These are phyloP conservation scores for Bombardia bombarda DNA, from an alignment of 495 filamentous ascomycete genomes.

Conservation along the genomic window DNA sequence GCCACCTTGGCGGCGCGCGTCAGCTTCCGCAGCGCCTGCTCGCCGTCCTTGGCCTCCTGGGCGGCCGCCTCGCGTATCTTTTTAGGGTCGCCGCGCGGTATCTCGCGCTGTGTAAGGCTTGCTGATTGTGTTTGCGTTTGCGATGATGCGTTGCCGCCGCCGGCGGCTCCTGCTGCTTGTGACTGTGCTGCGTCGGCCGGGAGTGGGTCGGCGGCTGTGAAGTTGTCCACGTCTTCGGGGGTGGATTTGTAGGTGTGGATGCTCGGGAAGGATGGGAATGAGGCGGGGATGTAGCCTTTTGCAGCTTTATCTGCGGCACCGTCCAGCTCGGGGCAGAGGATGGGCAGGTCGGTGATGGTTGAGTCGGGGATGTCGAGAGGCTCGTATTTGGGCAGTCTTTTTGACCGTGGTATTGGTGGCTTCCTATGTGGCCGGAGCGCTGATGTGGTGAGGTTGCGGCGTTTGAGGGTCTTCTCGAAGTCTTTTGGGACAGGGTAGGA, in stretches of 20 bases:
- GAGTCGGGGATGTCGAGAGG: conserved; percentile 20
- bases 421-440: conserved; percentile 33
- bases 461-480: conserved; percentile 29
- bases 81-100: conserved; percentile 24
- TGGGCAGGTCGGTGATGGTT: conserved; percentile 28
- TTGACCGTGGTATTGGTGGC: conserved; percentile 25
- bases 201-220: conserved; percentile 14
- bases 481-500: conserved; percentile 28
- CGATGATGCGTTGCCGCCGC: no score
- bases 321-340: conserved; percentile 32
- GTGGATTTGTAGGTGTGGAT: conserved; percentile 41
- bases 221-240: conserved; percentile 21
- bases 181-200: conserved; percentile 5
- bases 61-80: conserved; percentile 36
- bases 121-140: conserved; percentile 6
- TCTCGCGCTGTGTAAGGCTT: conserved; percentile 10
- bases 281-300: conserved; percentile 32
- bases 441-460: conserved; percentile 26
- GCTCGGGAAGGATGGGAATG: conserved; percentile 37
- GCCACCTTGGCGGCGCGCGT: conserved; percentile 40
- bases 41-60: conserved; percentile 36
- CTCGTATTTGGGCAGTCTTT: conserved; percentile 21
- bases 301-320: conserved; percentile 33
- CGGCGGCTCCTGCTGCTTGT: no score
- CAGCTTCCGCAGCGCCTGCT: conserved; percentile 35